These are phyloP conservation scores for Trebouxia sp. DNA, from an alignment of 139 green algal genomes.

Conservation along the genomic window DNA sequence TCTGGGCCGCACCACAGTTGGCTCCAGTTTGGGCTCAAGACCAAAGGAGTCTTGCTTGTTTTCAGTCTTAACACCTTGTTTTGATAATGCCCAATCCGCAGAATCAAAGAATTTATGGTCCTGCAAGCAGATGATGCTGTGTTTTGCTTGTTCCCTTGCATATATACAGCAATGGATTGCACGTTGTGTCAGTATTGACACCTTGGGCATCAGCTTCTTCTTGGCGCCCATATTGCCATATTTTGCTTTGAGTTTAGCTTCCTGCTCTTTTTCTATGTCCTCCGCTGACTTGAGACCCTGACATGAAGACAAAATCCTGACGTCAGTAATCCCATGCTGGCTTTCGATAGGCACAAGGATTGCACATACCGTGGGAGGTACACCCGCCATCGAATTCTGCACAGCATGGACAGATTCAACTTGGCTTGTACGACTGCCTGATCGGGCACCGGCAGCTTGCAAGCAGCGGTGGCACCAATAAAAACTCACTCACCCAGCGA, in stretches of 20 bases:
- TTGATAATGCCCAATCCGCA: slow-evolving; percentile 77
- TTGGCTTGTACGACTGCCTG: too few species aligned
- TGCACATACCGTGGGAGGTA: slow-evolving; percentile 14
- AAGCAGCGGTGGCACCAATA: neutral
- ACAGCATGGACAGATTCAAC: too few species aligned
- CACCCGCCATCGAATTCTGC: slow-evolving; percentile 2
- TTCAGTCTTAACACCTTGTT: slow-evolving; percentile 56
- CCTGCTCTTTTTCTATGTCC: slow-evolving; percentile 67
- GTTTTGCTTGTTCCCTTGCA: too few species aligned
- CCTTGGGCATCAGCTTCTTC: slow-evolving; percentile 72
- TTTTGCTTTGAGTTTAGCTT: slow-evolving; percentile 64
- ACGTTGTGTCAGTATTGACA: neutral
- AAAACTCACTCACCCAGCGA: neutral
- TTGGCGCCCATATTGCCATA: slow-evolving; percentile 77
- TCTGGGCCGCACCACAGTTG: slow-evolving; percentile 44
- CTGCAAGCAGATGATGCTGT: slow-evolving; percentile 34
- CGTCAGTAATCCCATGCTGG: neutral
- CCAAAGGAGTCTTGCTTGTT: slow-evolving; percentile 28
- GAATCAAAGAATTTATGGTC: slow-evolving; percentile 83
- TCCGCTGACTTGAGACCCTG: slow-evolving; percentile 38
- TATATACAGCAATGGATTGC: neutral
- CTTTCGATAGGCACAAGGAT: neutral
- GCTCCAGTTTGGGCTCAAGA: slow-evolving; percentile 70
- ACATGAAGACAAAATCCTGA: neutral
- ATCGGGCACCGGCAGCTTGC: too few species aligned